Conservation (phyloP, 2,329 filamentous ascomycete species). For the Xylariaceae sp. region DNA sequence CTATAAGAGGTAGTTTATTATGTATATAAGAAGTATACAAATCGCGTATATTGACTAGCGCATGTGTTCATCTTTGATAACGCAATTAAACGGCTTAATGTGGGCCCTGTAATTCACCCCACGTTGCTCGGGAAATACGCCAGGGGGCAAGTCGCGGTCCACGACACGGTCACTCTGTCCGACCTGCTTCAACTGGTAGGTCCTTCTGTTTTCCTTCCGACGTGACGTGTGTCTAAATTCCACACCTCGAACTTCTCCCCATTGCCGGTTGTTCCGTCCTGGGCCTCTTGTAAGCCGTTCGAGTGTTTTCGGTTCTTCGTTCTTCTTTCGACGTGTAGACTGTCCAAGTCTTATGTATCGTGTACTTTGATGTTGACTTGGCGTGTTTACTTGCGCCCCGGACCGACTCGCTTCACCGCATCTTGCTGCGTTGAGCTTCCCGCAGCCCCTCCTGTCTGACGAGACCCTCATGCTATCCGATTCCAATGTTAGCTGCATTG, state of each 20-base stretch:
- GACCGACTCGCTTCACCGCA: constrained; percentile 9
- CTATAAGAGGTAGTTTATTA: too few species aligned
- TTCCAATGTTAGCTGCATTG: constrained; percentile 1
- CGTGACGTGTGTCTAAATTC: neutral
- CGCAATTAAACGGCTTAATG: neutral
- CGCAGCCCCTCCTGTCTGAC: neutral
- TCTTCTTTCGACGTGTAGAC: neutral
- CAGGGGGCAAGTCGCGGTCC: constrained; percentile 26
- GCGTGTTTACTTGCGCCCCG: constrained; percentile 24
- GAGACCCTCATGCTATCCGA: neutral
- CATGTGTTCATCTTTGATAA: neutral
- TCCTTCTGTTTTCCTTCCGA: constrained; percentile 7
- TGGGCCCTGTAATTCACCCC: constrained; percentile 14
- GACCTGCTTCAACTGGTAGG: neutral
- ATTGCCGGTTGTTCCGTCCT: neutral
- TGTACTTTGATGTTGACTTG: constrained; percentile 17
- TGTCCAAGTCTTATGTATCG: constrained; percentile 6
- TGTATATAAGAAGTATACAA: neutral
- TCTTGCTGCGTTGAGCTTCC: constrained; percentile 12
- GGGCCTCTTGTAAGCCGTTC: constrained; percentile 1
- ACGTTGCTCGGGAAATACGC: constrained; percentile 26
- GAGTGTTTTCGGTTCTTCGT: neutral
- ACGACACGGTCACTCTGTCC: constrained; percentile 27
- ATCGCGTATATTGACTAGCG: neutral
- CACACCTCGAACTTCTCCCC: neutral